phyloP scores from a whole-genome alignment of 257 asterid genomes.

The Jasminum sambac region DNA sequence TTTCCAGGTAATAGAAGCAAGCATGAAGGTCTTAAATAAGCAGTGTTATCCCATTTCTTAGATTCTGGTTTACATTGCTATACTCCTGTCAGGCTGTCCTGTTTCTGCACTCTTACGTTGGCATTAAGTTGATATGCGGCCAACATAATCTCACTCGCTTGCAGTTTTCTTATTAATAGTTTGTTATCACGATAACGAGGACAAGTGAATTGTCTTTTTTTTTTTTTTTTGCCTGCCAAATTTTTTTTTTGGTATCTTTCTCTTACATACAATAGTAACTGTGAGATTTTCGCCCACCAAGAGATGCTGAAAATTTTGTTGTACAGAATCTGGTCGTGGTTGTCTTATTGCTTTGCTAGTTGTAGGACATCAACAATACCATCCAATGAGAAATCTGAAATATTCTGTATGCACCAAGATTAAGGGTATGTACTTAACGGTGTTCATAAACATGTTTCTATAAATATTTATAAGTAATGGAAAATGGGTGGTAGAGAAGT shows the following conservation, averaged over 20 bases:
- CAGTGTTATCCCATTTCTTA: neutral
- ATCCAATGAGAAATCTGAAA: neutral
- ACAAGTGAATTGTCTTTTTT: neutral
- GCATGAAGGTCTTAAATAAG: neutral
- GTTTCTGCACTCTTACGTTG: neutral
- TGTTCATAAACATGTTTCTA: too few relatives aligned
- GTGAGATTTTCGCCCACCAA: neutral
- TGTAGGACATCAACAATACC: slow-evolving; percentile 6
- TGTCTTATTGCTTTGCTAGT: neutral
- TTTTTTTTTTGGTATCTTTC: neutral
- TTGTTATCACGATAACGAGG: neutral
- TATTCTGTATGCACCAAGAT: neutral
- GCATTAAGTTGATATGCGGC: neutral
- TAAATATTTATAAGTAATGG: too few relatives aligned
- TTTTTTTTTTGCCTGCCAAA: neutral
- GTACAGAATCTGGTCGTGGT: neutral
- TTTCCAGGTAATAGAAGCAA: neutral
- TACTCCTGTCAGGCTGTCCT: neutral
- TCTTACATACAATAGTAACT: slow-evolving; percentile 1
- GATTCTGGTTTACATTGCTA: neutral
- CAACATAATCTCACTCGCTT: neutral
- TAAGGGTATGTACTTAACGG: too few relatives aligned
- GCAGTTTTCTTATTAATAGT: neutral
- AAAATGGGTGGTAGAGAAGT: too few relatives aligned
- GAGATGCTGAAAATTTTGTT: neutral